These are phyloP conservation scores for Rhynchosporium secalis DNA, from an alignment of 2,329 filamentous ascomycete genomes.

Conservation along the genomic window DNA sequence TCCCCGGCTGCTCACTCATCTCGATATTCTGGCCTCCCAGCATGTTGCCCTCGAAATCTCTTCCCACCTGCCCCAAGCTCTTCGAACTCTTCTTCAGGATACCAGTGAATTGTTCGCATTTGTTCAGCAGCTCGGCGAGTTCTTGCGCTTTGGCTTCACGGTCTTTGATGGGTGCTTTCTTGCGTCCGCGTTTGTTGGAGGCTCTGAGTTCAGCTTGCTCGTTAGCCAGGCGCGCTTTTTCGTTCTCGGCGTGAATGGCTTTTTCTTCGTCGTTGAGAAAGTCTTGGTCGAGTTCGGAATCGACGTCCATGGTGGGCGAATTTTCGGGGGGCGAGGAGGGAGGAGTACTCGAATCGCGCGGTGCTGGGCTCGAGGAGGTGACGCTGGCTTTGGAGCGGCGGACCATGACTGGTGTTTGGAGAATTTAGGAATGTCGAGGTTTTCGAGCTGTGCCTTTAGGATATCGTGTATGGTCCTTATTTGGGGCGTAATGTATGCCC, in stretches of 20 bases:
- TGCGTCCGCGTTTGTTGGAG: constrained; percentile 27
- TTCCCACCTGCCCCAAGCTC: constrained; percentile 60
- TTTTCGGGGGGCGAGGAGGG: constrained; percentile 33
- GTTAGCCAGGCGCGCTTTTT: constrained; percentile 50
- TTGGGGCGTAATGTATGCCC: too few species aligned
- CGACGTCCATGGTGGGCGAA: constrained; percentile 22
- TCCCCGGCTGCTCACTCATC: constrained; percentile 82
- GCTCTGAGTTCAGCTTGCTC: constrained; percentile 44
- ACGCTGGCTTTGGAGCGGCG: background rate
- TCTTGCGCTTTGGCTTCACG: constrained; percentile 59
- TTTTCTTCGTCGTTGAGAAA: constrained; percentile 35
- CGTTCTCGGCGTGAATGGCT: constrained; percentile 44
- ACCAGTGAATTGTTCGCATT: constrained; percentile 61
- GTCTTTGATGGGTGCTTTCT: constrained; percentile 45
- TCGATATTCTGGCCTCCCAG: constrained; percentile 67
- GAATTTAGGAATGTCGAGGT: background rate
- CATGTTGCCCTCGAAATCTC: constrained; percentile 58
- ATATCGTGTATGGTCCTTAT: background rate
- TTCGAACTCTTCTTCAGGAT: constrained; percentile 63
- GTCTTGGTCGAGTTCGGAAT: constrained; percentile 25
- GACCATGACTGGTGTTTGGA: background rate
- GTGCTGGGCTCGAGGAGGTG: constrained; percentile 23
- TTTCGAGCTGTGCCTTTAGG: background rate
- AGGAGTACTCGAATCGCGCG: constrained; percentile 30
- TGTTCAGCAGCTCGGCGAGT: constrained; percentile 58